Evolutionary conservation across 2,329 filamentous ascomycete genomes (phyloP).

Genomic region (Exophiala sideris): DNA sequence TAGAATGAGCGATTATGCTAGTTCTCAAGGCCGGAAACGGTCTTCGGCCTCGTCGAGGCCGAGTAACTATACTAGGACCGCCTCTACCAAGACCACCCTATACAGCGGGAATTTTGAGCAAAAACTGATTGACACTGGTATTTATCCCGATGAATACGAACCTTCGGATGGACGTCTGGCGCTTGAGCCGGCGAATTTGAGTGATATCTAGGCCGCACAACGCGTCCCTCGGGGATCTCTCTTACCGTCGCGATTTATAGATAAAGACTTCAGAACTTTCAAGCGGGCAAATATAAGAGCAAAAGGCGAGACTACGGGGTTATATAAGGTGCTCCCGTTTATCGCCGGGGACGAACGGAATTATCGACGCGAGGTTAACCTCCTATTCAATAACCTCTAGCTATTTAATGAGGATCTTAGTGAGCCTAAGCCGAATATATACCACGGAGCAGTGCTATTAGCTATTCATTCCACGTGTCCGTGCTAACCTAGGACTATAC

Average conservation of each 20-base stretch:
- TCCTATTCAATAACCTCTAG: conserved; percentile 15
- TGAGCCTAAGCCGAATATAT: conserved; percentile 14
- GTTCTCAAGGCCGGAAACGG: conserved; percentile 12
- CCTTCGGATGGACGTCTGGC: conserved; percentile 28
- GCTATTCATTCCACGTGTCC: conserved; percentile 23
- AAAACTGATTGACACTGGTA: conserved; percentile 36
- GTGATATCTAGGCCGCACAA: conserved; percentile 24
- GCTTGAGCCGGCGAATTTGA: conserved; percentile 33
- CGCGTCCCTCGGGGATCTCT: conserved; percentile 13
- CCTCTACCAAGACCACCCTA: conserved; percentile 2
- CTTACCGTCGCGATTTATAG: conserved; percentile 21
- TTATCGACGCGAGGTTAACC: conserved; percentile 24
- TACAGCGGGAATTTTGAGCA: conserved; percentile 34
- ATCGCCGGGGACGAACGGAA: conserved; percentile 17
- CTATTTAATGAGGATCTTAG: conserved; percentile 12
- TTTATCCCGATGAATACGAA: conserved; percentile 32
- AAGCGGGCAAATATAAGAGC: conserved; percentile 13
- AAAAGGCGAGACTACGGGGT: conserved; percentile 36
- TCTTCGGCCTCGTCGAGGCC: conserved; percentile 14
- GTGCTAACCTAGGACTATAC: conserved; percentile 10
- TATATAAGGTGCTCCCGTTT: conserved; percentile 33
- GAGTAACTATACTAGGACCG: conserved; percentile 1
- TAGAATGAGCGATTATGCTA: conserved; percentile 7
- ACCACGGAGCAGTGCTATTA: conserved; percentile 11
- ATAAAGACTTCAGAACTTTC: conserved; percentile 25